phyloP scores from a whole-genome alignment of 2,329 filamentous ascomycete species.

The Remersonia thermophila region DNA sequence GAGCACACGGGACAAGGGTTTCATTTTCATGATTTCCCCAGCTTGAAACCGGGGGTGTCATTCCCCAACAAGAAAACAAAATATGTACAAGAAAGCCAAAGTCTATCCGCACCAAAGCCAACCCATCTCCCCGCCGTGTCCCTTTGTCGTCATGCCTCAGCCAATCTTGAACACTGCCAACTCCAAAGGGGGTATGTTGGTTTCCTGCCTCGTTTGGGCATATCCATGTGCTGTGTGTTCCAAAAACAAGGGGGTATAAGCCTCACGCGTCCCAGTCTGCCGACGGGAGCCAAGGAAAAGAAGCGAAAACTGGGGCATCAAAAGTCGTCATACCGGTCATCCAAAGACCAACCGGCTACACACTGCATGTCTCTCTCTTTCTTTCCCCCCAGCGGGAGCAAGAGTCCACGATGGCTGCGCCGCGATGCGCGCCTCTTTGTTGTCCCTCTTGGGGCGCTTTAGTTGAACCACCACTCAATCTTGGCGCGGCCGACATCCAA shows the following conservation, averaged over 20 bases:
- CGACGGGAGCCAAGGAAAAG: conserved; percentile 1
- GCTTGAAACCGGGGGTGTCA: too few relatives aligned
- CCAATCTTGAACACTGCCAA: too few relatives aligned
- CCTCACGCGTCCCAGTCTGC: not conserved
- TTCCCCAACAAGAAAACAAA: not conserved
- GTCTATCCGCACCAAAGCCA: conserved; percentile 1
- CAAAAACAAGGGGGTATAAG: conserved; percentile 6
- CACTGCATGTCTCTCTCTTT: too few relatives aligned
- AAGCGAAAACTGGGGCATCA: conserved; percentile 4
- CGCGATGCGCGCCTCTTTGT: not conserved
- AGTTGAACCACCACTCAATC: conserved; percentile 36
- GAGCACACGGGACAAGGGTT: not conserved
- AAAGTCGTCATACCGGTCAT: conserved; percentile 5
- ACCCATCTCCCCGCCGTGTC: conserved; percentile 1
- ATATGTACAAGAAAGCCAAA: conserved; percentile 9
- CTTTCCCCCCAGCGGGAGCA: too few relatives aligned
- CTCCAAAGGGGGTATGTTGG: conserved; percentile 1
- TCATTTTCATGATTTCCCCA: too few relatives aligned
- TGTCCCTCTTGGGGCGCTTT: not conserved
- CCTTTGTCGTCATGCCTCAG: conserved; percentile 1
- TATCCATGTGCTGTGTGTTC: not conserved
- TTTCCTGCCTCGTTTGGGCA: not conserved
- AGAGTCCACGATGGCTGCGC: too few relatives aligned
- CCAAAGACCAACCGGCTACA: not conserved
- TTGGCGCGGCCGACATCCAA: conserved; percentile 31